phyloP scores from a whole-genome alignment of 139 green algal genomes.

The Gonium pectorale region DNA sequence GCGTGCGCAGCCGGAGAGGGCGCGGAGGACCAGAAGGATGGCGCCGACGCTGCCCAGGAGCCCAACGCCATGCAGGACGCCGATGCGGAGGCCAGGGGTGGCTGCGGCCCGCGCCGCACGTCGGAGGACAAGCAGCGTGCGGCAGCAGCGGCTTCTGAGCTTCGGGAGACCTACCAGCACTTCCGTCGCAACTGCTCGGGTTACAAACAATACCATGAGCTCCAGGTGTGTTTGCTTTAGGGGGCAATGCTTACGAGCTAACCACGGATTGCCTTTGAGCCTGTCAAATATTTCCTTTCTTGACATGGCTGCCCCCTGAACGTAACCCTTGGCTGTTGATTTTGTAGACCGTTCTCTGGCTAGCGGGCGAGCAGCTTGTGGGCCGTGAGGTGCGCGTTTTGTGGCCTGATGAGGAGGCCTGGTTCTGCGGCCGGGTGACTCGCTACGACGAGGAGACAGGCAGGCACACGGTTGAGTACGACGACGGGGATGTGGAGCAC shows the following conservation, averaged over 20 bases:
- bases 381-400: slow-evolving; percentile 66
- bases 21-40: too few relatives aligned
- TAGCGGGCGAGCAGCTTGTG: slow-evolving; percentile 59
- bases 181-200: not conserved
- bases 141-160: not conserved
- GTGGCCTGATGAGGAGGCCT: slow-evolving; percentile 76
- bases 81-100: not conserved
- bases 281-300: too few relatives aligned
- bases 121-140: not conserved
- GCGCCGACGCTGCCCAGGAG: too few relatives aligned
- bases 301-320: too few relatives aligned
- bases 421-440: slow-evolving; percentile 68
- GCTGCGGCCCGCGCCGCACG: not conserved
- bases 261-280: not conserved
- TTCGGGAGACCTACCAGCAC: slow-evolving; percentile 18
- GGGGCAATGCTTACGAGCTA: too few relatives aligned
- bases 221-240: slow-evolving; percentile 22
- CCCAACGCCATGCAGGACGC: too few relatives aligned
- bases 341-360: slow-evolving; percentile 44
- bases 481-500: slow-evolving; percentile 64
- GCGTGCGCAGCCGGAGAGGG: too few relatives aligned
- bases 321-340: too few relatives aligned
- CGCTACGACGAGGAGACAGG: slow-evolving; percentile 49
- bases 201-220: slow-evolving; percentile 43
- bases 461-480: slow-evolving; percentile 72